Base-by-base conservation (phyloP, 768 basidiomycete genomes). In the Amanita muscaria region DNA sequence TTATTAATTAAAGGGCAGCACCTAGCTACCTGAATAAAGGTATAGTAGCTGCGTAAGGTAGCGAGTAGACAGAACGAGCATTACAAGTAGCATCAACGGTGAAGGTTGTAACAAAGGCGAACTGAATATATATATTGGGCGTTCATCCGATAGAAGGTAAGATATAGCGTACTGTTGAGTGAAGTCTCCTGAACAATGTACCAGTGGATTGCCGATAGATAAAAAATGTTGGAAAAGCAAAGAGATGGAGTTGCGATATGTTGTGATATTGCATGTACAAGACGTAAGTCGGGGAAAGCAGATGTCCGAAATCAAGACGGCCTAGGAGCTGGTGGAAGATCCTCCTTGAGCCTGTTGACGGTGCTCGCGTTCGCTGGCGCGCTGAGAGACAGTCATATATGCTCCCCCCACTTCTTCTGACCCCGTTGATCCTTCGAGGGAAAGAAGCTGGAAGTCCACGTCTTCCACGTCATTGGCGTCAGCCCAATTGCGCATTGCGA, bases 371-470 rank as follows among this genome's bases (percentile, higher is more conserved):
- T 88, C 83, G 57, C 78, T 80, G 22, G 78, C 88, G 56, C 79
- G 78, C 52, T 85, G 83, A 32, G 88, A 90, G 42, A 91, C 70
- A 12, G 89, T 91, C 55, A 90, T 79, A 57, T 91, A 90, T 12
- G 88, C 84, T 40, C 88, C 82, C 47, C 88, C 88, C 33, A 76
- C 69, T 62, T 88, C 88, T 53, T 88, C 85, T 11, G 72, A 63
- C 37, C 59, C 86, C 21, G 88, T 86, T 5, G 87, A 80, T 33
- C 61, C 61, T 47, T 66, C 64, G 10, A 46, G 29, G 3, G 79
- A 64, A 49, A 80, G 57, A 50, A 77, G 68, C 34, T 67, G 71
- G 47, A 82, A 70, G 48, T 80, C 78, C 40, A 72, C 74, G 34
- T 78, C 78, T 16, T 74, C 68, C 6, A 80, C 72, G 41, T 88